phyloP scores from a whole-genome alignment of 2,329 filamentous ascomycete genomes.

The Trichoderma arundinaceum region DNA sequence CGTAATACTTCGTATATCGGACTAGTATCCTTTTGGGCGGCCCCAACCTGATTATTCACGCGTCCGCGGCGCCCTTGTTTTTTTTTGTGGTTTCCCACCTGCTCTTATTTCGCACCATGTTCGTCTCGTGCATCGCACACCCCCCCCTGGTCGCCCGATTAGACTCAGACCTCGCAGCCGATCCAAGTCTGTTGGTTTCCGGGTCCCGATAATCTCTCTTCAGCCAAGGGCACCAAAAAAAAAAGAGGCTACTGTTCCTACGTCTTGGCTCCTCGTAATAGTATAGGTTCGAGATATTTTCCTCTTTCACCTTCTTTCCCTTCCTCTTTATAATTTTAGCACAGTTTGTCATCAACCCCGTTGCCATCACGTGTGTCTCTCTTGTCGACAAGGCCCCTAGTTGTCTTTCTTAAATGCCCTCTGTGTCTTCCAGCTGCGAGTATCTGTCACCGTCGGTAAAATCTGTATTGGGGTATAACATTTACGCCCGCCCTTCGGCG shows the following conservation, averaged over 20 bases:
- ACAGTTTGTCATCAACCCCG: slow-evolving; percentile 6
- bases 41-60: slow-evolving; percentile 25
- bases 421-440: background rate
- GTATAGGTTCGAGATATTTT: slow-evolving; percentile 13
- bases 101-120: slow-evolving; percentile 19
- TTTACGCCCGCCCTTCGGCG: slow-evolving; percentile 5
- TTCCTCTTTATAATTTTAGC: background rate
- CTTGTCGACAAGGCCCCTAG: background rate
- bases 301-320: background rate
- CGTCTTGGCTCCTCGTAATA: background rate
- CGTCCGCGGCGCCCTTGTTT: slow-evolving; percentile 6
- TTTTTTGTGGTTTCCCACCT: slow-evolving; percentile 5
- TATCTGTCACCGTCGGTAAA: slow-evolving; percentile 24
- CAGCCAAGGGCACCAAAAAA: slow-evolving; percentile 14
- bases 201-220: slow-evolving; percentile 30
- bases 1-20: background rate
- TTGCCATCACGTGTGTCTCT: slow-evolving; percentile 16
- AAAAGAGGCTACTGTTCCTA: slow-evolving; percentile 3
- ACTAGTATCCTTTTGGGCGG: slow-evolving; percentile 11
- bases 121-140: slow-evolving; percentile 21
- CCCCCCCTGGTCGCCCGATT: slow-evolving; percentile 29
- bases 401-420: slow-evolving; percentile 3
- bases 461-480: slow-evolving; percentile 9
- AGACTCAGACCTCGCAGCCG: slow-evolving; percentile 30
- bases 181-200: slow-evolving; percentile 28